Conservation (phyloP, 1,284 basidiomycete genomes). For the Puccinia novopanici region DNA sequence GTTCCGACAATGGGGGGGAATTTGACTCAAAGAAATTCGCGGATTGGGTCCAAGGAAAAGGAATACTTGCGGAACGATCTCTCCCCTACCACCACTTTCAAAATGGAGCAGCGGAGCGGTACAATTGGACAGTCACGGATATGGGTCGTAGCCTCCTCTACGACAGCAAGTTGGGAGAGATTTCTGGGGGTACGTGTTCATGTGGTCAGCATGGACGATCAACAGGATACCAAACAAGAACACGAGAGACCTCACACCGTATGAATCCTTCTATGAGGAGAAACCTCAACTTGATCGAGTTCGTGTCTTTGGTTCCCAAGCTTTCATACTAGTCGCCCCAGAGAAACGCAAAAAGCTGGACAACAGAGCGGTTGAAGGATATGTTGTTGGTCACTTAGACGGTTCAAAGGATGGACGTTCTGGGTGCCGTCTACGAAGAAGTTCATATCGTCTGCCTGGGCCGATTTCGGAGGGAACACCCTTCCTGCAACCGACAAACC, state of each 20-base stretch:
- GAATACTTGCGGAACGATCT: neutral
- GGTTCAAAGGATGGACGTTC: conserved; percentile 3
- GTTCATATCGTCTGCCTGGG: neutral
- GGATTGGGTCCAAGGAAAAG: neutral
- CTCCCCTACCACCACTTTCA: too few species aligned
- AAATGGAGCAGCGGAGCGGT: neutral
- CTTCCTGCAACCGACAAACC: too few species aligned
- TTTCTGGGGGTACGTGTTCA: neutral
- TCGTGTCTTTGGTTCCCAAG: neutral
- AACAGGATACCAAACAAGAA: too few species aligned
- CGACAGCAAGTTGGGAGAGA: neutral
- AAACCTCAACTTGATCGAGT: conserved; percentile 13
- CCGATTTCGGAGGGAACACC: neutral
- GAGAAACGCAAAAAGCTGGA: neutral
- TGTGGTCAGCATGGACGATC: neutral
- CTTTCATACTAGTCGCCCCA: neutral
- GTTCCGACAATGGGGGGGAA: neutral
- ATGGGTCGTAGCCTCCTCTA: conserved; percentile 10
- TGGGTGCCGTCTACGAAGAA: neutral
- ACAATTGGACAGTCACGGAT: neutral
- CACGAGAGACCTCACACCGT: neutral
- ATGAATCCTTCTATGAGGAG: neutral
- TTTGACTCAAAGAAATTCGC: neutral
- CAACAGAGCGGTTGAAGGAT: neutral
- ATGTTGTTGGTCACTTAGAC: neutral